A percentile compares a stretch with the other conserved stretches of the same genome.
These are phyloP conservation scores for Arxiozyma telluris DNA, from an alignment of 1,139 yeast species.

Conservation along the genomic window DNA sequence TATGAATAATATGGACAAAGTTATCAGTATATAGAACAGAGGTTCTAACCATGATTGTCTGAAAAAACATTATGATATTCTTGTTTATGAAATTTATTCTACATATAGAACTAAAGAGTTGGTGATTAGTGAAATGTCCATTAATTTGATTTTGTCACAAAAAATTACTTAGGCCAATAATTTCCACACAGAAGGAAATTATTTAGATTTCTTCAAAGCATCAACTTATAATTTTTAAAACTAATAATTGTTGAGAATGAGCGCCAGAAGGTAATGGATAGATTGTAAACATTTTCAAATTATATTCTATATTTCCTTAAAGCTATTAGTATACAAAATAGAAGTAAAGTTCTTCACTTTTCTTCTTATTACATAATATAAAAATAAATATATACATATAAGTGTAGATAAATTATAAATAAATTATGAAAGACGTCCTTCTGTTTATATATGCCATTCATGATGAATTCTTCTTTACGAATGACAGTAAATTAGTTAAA, in stretches of 20 bases:
- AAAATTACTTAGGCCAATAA: slow-evolving; percentile 26
- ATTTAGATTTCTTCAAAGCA: slow-evolving; percentile 22
- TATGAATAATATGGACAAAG: slow-evolving; percentile 19
- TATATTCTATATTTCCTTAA: no score
- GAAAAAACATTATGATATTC: slow-evolving; percentile 23
- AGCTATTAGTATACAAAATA: no score
- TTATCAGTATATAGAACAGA: slow-evolving; percentile 17
- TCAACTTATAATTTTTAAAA: slow-evolving; percentile 18
- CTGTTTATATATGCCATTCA: no score
- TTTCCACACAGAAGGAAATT: slow-evolving; percentile 27
- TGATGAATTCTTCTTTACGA: no score
- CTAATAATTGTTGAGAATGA: slow-evolving; percentile 23
- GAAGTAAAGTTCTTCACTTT: no score
- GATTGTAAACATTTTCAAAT: no score
- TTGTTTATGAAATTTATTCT: slow-evolving; percentile 17
- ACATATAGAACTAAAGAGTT: slow-evolving; percentile 19
- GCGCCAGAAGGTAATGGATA: no score
- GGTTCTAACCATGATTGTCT: slow-evolving; percentile 23
- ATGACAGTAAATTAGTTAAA: no score
- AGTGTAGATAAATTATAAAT: no score
- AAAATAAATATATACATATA: no score
- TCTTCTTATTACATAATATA: no score
- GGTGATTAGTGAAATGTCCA: slow-evolving; percentile 17
- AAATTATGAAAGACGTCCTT: no score
- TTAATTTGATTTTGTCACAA: slow-evolving; percentile 25